Conservation (phyloP, 2,329 filamentous ascomycete genomes). For the Aspergillus sp. region DNA sequence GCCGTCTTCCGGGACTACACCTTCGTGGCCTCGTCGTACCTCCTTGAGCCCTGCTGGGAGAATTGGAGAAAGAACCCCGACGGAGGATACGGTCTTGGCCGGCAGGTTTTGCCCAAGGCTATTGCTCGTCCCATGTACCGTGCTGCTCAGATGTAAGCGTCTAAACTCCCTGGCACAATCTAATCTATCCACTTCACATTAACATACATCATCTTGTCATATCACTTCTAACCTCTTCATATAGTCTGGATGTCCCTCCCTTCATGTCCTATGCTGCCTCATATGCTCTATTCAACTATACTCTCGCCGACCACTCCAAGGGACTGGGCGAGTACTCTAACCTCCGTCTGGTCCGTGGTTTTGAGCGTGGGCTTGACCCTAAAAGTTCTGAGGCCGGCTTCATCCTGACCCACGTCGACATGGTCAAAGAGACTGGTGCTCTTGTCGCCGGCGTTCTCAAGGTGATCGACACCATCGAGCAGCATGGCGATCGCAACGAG, state of each 20-base stretch:
- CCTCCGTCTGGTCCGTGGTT: conserved; percentile 80
- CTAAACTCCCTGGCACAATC: too few relatives aligned
- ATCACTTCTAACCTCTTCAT: conserved; percentile 14
- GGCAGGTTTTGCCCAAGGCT: conserved; percentile 64
- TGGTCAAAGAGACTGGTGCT: conserved; percentile 79
- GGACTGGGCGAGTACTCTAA: conserved; percentile 50
- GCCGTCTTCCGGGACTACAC: conserved; percentile 87
- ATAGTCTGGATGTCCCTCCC: conserved; percentile 67
- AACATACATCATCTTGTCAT: background rate
- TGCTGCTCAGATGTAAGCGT: conserved; percentile 68
- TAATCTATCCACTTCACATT: conserved; percentile 34
- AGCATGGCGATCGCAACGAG: conserved; percentile 43
- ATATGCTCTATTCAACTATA: conserved; percentile 59
- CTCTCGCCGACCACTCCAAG: conserved; percentile 47
- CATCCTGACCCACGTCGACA: conserved; percentile 88
- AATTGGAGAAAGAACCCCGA: conserved; percentile 53
- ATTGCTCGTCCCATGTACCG: conserved; percentile 76
- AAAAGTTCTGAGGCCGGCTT: conserved; percentile 88
- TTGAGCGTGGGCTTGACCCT: conserved; percentile 81
- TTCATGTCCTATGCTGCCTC: conserved; percentile 79
- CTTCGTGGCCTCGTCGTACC: conserved; percentile 80
- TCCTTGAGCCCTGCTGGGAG: conserved; percentile 86
- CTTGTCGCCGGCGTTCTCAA: conserved; percentile 67
- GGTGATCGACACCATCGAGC: conserved; percentile 54
- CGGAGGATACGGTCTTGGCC: conserved; percentile 69